Percentiles rank a stretch among this genome's conserved stretches.
These are phyloP conservation scores for Chrysoporthe deuterocubensis DNA, from an alignment of 2,329 filamentous ascomycete genomes.

Conservation along the genomic window DNA sequence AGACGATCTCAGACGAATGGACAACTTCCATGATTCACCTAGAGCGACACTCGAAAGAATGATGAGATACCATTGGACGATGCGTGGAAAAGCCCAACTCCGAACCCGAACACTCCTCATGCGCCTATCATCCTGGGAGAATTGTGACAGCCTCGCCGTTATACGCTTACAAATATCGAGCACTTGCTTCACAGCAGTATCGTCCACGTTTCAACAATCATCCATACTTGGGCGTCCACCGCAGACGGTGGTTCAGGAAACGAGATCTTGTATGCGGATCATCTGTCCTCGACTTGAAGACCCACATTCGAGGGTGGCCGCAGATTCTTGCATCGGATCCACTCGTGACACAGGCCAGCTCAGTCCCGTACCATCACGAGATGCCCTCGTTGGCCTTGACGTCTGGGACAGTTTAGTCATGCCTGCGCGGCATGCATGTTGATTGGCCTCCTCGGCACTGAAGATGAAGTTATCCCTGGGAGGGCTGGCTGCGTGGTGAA, in stretches of 20 bases:
- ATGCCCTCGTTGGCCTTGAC: constrained; percentile 5
- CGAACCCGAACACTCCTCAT: background rate
- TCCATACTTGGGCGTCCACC: background rate
- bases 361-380: background rate
- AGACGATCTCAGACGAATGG: background rate
- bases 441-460: background rate
- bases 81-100: background rate
- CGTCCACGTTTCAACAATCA: background rate
- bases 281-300: background rate
- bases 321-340: background rate
- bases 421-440: background rate
- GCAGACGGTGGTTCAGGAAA: background rate
- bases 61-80: too few relatives aligned
- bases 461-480: background rate
- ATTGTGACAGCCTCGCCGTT: background rate
- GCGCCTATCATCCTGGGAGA: background rate
- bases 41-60: background rate
- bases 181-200: background rate
- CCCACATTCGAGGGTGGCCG: constrained; percentile 3
- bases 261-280: constrained; percentile 2
- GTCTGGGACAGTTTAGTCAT: background rate
- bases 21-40: background rate
- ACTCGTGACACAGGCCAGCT: constrained; percentile 5
- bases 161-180: background rate
- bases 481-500: background rate